phyloP scores from a whole-genome alignment of 352 stramenopile species.

The Phytophthora pini region DNA sequence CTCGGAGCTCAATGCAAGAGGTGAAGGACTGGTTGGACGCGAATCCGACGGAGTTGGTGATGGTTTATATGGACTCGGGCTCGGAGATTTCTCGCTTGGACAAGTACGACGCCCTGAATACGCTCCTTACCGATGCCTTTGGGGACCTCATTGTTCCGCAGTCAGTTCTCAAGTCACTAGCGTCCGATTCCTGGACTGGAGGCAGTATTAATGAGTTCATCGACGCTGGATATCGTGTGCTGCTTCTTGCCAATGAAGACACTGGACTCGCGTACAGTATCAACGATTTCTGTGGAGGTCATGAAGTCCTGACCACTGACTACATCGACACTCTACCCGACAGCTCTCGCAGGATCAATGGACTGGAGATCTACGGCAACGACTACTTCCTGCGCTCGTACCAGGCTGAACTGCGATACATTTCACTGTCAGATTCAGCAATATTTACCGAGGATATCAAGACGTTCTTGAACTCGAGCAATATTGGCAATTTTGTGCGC shows the following conservation, averaged over 20 bases:
- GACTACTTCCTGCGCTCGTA: constrained; percentile 59
- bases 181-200: constrained; percentile 36
- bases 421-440: constrained; percentile 44
- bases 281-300: constrained; percentile 48
- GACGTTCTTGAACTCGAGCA: constrained; percentile 44
- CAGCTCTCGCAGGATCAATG: constrained; percentile 40
- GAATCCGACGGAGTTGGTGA: constrained; percentile 52
- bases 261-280: constrained; percentile 48
- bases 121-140: constrained; percentile 49
- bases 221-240: constrained; percentile 41
- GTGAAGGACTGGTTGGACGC: constrained; percentile 52
- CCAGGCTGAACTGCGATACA: constrained; percentile 52
- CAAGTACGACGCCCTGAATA: constrained; percentile 42
- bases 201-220: constrained; percentile 49
- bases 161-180: constrained; percentile 40
- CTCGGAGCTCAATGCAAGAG: constrained; percentile 45
- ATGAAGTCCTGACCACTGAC: constrained; percentile 39
- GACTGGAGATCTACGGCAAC: constrained; percentile 54
- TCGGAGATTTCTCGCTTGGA: constrained; percentile 40
- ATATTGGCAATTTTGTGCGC: constrained; percentile 54
- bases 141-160: constrained; percentile 50
- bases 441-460: constrained; percentile 30
- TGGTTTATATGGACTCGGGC: constrained; percentile 61
- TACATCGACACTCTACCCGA: constrained; percentile 52
- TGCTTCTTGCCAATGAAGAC: constrained; percentile 56